Conservation (phyloP, 129 eudicot species). For the Erigeron canadensis region DNA sequence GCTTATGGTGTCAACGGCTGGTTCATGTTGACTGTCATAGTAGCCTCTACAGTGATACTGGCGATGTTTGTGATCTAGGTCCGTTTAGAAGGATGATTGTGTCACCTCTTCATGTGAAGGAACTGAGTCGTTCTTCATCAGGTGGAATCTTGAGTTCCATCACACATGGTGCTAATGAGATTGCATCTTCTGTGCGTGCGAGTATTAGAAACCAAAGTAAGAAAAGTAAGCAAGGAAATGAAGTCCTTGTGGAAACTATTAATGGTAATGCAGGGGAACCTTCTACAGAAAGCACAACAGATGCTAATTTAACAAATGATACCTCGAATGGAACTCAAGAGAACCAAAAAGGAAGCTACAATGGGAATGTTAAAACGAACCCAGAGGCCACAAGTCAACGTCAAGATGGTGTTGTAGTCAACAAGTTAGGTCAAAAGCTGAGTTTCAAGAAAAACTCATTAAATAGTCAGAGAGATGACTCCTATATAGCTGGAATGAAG, state of each 20-base stretch:
- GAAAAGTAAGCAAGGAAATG: conserved; percentile 60
- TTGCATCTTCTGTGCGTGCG: conserved; percentile 97
- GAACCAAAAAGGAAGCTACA: conserved; percentile 43
- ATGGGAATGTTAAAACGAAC: conserved; percentile 34
- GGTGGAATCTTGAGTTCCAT: conserved; percentile 88
- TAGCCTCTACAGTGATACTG: conserved; percentile 75
- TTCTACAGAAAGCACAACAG: conserved; percentile 49
- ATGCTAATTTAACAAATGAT: conserved; percentile 38
- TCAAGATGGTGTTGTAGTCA: conserved; percentile 38
- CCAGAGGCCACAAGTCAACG: conserved; percentile 44
- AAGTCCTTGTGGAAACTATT: conserved; percentile 47
- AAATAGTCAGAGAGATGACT: conserved; percentile 64
- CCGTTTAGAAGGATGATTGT: conserved; percentile 77
- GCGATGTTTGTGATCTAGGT: conserved; percentile 96
- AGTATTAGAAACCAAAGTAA: conserved; percentile 85
- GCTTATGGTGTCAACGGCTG: conserved; percentile 92
- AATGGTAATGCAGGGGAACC: conserved; percentile 46
- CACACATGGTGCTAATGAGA: conserved; percentile 96
- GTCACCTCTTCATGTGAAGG: conserved; percentile 85
- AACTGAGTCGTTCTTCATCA: conserved; percentile 51
- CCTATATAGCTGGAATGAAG: conserved; percentile 45
- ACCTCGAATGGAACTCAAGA: conserved; percentile 48
- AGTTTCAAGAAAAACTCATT: conserved; percentile 66
- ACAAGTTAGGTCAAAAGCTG: conserved; percentile 46
- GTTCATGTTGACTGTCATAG: conserved; percentile 98